These are phyloP conservation scores for Prototheca wickerhamii DNA, from an alignment of 163 green algal species.

Conservation along the genomic window DNA sequence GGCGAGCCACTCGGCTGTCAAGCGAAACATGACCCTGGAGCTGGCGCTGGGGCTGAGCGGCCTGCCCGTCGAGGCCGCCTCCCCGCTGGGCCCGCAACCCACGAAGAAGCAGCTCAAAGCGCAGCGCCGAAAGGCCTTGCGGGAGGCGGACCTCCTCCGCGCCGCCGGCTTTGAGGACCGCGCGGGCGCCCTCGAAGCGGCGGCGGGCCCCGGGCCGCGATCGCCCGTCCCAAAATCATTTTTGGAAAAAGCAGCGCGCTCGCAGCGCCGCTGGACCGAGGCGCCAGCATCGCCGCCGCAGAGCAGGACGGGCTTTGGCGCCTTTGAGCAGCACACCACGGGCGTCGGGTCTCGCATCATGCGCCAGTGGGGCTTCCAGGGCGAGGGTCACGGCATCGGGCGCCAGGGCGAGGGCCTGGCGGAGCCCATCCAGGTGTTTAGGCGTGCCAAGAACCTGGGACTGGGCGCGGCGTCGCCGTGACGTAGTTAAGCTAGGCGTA, in stretches of 20 bases:
- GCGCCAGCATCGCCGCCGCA: background rate
- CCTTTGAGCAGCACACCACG: constrained; percentile 66
- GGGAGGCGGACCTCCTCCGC: too few species aligned
- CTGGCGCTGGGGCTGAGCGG: too few species aligned
- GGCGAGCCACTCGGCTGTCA: too few species aligned
- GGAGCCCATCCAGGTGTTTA: constrained; percentile 44
- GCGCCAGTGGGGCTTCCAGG: constrained; percentile 60
- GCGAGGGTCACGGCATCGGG: constrained; percentile 51
- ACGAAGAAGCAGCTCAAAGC: too few species aligned
- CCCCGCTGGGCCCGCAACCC: too few species aligned
- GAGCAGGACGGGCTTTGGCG: constrained; percentile 19
- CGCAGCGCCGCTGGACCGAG: background rate
- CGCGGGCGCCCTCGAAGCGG: too few species aligned
- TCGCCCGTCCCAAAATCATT: too few species aligned
- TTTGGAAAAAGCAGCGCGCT: background rate
- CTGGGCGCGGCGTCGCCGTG: constrained; percentile 31
- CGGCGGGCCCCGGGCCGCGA: too few species aligned
- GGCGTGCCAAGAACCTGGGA: constrained; percentile 45
- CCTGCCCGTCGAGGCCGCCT: too few species aligned
- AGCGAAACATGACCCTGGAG: too few species aligned
- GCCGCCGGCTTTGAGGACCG: too few species aligned
- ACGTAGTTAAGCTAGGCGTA: constrained; percentile 10
- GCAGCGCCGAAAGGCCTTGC: too few species aligned
- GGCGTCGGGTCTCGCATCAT: constrained; percentile 64
- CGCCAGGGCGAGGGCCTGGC: constrained; percentile 36